Conservation (phyloP, 257 asterid species). For the Solanum corneliomulleri region DNA sequence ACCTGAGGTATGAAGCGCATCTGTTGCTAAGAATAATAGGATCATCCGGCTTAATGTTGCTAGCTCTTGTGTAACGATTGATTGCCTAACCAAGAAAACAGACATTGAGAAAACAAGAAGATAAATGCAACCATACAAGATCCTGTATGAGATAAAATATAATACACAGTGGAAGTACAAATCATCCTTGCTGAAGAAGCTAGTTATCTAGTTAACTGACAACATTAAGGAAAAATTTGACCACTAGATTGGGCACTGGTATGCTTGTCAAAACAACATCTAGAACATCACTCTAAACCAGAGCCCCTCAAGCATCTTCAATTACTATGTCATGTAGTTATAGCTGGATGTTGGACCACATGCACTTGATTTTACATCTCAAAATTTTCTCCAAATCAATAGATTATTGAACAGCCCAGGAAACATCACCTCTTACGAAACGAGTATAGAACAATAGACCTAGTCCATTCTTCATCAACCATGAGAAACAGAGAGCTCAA, state of each 20-base stretch:
- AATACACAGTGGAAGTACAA: neutral
- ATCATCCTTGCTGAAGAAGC: neutral
- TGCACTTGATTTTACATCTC: neutral
- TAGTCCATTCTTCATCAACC: neutral
- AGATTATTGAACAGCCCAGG: neutral
- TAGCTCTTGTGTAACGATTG: slow-evolving; percentile 68
- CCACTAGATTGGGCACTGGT: neutral
- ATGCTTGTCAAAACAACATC: neutral
- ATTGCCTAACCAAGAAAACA: slow-evolving; percentile 44
- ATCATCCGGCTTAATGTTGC: slow-evolving; percentile 64
- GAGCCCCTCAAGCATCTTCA: neutral
- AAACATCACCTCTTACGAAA: neutral
- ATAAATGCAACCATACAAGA: neutral
- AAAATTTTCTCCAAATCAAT: neutral
- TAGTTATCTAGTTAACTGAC: neutral
- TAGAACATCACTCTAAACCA: neutral
- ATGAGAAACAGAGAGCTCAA: neutral
- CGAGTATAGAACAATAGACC: neutral
- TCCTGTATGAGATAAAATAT: neutral
- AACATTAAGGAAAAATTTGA: neutral
- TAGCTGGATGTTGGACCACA: neutral
- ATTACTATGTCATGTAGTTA: neutral
- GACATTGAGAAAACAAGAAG: neutral
- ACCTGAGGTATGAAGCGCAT: slow-evolving; percentile 85
- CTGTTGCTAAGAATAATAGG: slow-evolving; percentile 67